Evolutionary conservation across 768 basidiomycete genomes (phyloP).

Genomic region (Auricularia cornea): DNA sequence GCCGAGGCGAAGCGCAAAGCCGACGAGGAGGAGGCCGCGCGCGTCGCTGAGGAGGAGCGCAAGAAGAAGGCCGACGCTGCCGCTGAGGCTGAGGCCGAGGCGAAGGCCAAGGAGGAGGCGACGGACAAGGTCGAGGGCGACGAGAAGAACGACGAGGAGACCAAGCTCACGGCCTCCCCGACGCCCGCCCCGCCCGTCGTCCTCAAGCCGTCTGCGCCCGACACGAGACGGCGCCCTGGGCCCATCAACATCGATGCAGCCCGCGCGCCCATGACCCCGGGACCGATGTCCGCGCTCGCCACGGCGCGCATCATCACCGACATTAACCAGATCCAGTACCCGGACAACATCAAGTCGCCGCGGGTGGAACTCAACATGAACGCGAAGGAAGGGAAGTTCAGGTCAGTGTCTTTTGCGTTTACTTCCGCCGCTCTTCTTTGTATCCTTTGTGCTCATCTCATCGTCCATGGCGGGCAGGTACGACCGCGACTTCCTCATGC

Average conservation of each 20-base stretch:
- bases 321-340: constrained; percentile 68
- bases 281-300: constrained; percentile 37
- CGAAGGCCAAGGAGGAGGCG: constrained; percentile 7
- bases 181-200: constrained; percentile 10
- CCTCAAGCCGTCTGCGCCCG: constrained; percentile 1
- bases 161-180: constrained; percentile 15
- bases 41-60: too few relatives aligned
- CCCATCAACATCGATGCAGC: constrained; percentile 5
- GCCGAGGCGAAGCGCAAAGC: constrained; percentile 13
- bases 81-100: constrained; percentile 13
- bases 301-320: constrained; percentile 83
- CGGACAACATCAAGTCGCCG: constrained; percentile 76
- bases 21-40: constrained; percentile 13
- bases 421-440: neutral
- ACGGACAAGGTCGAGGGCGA: neutral
- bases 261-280: constrained; percentile 9
- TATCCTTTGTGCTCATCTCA: neutral
- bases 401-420: constrained; percentile 44
- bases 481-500: constrained; percentile 93
- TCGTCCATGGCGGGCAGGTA: constrained; percentile 45
- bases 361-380: constrained; percentile 75
- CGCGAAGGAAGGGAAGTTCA: constrained; percentile 82
- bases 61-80: constrained; percentile 11
- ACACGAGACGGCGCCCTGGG: constrained; percentile 1
- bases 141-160: constrained; percentile 7